Base-by-base conservation (phyloP, 208 protist genomes). In the Vickermania ingenoplastis region DNA sequence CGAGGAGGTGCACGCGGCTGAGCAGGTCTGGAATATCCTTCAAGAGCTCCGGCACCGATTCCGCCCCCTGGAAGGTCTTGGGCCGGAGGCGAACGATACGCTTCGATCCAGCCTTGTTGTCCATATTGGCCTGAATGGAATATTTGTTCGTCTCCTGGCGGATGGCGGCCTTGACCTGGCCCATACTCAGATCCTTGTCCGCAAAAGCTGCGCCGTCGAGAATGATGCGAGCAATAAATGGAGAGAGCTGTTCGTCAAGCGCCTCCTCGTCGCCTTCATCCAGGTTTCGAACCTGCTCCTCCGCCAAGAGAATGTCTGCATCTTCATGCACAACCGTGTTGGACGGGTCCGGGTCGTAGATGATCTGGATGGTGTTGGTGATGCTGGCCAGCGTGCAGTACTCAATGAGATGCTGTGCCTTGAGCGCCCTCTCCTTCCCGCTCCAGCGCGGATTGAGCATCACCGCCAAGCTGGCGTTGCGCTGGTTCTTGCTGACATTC, bases 181-280 rank as follows among this genome's bases (percentile, higher is more conserved):
- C 83, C 79, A 98, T 97, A 31, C 76, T 82, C 5, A 98, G 64
- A 27, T 82, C 67, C 71, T 98, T 97, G 70, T 97, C 94, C 28
- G 84, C 81, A 68, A 98, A 94, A 62, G 90, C 77, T 58, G 79
- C 68, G 3, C 68, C 65, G 67, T 99, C 85, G 2, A 99, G 80
- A 58, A 97, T 93, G 17, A 99, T 79, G 51, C 98, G 87, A 7
- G 98, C 80, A 55, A 99, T 63, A 90, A 96, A 99, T 21, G 96
- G 96, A n/a, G 91, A 97, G 7, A 60, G 61, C 17, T 36, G 68
- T 31, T 71, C 63, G 26, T 87, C 71, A 41, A 74, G 60, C 31
- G 28, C 56, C 36, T 78, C 69, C 68, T 84, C 76, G 22, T 86
- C 75, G 31, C 72, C 78, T 31, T 81, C 70, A 31, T 45, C 36